Percentiles rank a stretch among this genome's conserved stretches.
Evolutionary conservation across 179 eudicot species (phyloP).

Genomic region (Corrigiola litoralis): DNA sequence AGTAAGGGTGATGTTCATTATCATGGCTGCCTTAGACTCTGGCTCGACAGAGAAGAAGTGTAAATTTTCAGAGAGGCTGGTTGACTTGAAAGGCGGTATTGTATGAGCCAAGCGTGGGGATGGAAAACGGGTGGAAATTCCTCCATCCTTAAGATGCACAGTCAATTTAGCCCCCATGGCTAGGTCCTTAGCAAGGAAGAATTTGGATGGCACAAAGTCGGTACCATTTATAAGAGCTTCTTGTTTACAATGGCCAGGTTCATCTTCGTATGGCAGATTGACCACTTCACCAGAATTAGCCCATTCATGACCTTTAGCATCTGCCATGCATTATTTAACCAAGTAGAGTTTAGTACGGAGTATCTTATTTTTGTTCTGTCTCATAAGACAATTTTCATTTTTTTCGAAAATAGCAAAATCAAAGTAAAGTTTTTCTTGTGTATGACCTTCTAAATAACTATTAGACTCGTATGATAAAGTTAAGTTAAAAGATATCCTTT

Average conservation of each 20-base stretch:
- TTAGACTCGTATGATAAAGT: too few species aligned
- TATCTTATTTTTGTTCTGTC: too few species aligned
- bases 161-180: neutral
- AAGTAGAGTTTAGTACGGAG: too few species aligned
- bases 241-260: neutral
- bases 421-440: too few species aligned
- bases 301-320: neutral
- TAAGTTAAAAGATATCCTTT: too few species aligned
- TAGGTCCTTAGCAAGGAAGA: slow-evolving; percentile 1
- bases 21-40: neutral
- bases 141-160: neutral
- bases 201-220: neutral
- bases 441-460: too few species aligned
- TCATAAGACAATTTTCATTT: too few species aligned
- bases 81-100: neutral
- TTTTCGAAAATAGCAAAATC: too few species aligned
- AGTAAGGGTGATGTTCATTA: neutral
- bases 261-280: neutral
- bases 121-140: slow-evolving; percentile 3
- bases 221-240: neutral
- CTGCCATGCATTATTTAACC: too few species aligned
- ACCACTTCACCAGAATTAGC: neutral
- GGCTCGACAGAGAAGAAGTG: neutral
- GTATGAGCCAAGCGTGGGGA: neutral
- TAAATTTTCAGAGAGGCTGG: neutral